Evolutionary conservation across 78 protist genomes (phyloP).

Genomic region (Speleostelium caveatum): DNA sequence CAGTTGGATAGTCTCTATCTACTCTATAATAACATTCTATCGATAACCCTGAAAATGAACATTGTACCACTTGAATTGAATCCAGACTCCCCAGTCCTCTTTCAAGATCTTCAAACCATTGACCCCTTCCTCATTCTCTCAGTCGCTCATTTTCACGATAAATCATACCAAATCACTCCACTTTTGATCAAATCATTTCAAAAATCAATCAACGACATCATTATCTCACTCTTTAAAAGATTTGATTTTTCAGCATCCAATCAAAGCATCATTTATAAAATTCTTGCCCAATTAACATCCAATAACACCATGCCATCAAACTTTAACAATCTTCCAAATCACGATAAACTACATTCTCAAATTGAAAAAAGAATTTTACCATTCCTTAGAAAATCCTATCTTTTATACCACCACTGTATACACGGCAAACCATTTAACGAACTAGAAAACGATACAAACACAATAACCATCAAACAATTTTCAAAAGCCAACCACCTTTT

Average conservation of each 20-base stretch:
- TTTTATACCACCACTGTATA: slow-evolving; percentile 25
- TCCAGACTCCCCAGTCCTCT: not conserved
- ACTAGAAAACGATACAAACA: not conserved
- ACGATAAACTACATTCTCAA: not conserved
- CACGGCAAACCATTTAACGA: not conserved
- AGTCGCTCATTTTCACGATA: not conserved
- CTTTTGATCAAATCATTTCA: not conserved
- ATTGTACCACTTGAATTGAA: not conserved
- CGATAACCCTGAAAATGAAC: no score
- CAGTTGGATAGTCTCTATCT: slow-evolving; percentile 22
- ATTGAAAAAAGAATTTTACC: not conserved
- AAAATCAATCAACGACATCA: not conserved
- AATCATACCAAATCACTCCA: not conserved
- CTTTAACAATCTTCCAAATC: not conserved
- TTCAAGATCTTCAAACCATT: not conserved
- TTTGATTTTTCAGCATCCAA: no score
- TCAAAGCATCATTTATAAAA: no score
- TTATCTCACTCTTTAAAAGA: no score
- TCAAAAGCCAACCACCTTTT: not conserved
- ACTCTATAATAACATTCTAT: not conserved
- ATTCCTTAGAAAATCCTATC: slow-evolving; percentile 39
- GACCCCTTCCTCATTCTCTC: not conserved
- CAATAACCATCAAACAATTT: not conserved
- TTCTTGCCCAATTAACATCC: no score
- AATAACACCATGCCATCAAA: not conserved